phyloP scores from a whole-genome alignment of 1,284 basidiomycete genomes.

The Trichosporon sp. region DNA sequence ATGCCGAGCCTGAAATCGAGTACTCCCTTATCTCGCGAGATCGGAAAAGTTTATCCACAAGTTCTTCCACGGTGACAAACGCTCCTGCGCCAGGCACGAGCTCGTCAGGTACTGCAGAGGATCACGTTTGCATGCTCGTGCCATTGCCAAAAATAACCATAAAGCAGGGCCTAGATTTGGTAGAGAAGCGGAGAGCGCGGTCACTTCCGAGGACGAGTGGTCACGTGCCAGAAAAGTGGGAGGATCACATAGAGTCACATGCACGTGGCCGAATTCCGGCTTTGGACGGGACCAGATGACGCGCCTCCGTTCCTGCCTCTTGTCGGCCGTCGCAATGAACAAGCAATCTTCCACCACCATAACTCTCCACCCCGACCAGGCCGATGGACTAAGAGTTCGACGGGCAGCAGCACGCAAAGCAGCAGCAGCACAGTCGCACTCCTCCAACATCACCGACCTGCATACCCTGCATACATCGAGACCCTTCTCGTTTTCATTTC shows the following conservation, averaged over 20 bases:
- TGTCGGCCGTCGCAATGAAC: not conserved
- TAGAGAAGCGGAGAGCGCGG: not conserved
- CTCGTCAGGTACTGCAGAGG: no score
- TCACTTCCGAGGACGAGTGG: not conserved
- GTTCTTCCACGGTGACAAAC: not conserved
- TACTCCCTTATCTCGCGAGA: not conserved
- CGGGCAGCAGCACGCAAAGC: not conserved
- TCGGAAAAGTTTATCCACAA: not conserved
- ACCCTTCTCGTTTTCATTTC: no score
- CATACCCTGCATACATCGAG: not conserved
- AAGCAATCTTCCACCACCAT: not conserved
- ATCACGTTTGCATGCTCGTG: not conserved
- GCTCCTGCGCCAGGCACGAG: no score
- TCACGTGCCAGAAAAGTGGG: not conserved
- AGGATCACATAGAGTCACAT: not conserved
- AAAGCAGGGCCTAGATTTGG: not conserved
- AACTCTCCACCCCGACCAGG: not conserved
- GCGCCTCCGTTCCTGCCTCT: not conserved
- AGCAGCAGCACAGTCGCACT: conserved; percentile 4
- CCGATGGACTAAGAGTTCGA: conserved; percentile 5
- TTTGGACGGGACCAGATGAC: not conserved
- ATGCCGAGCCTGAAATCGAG: not conserved
- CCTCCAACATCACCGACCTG: conserved; percentile 1
- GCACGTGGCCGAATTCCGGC: not conserved
- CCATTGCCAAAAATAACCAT: not conserved